A percentile compares a stretch with the other conserved stretches of the same genome.
Evolutionary conservation across 1,139 yeast genomes (phyloP).

Genomic region (Hyphopichia burtonii): DNA sequence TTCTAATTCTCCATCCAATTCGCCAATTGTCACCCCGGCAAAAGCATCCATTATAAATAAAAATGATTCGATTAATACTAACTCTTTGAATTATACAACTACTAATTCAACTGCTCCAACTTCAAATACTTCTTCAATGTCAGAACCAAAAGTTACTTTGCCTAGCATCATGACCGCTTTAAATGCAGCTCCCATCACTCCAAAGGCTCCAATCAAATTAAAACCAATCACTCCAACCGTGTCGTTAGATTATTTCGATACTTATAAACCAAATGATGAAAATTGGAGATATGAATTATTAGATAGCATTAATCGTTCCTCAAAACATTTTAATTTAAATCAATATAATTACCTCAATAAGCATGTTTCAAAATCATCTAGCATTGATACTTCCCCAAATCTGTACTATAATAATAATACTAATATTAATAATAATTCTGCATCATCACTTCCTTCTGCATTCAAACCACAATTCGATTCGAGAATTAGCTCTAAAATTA

Average conservation of each 20-base stretch:
- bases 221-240: constrained; percentile 44
- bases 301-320: constrained; percentile 35
- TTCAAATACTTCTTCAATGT: constrained; percentile 2
- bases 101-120: not conserved
- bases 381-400: not conserved
- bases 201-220: constrained; percentile 24
- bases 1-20: constrained; percentile 27
- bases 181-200: constrained; percentile 25
- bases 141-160: constrained; percentile 18
- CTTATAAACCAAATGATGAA: constrained; percentile 48
- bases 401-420: not conserved
- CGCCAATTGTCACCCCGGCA: constrained; percentile 18
- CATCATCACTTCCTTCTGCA: constrained; percentile 4
- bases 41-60: constrained; percentile 2
- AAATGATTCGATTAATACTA: constrained; percentile 2
- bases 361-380: constrained; percentile 9
- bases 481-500: constrained; percentile 36
- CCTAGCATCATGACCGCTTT: constrained; percentile 46
- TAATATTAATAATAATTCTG: not conserved
- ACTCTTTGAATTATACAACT: not conserved
- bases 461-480: constrained; percentile 43
- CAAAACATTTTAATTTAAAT: constrained; percentile 28
- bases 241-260: constrained; percentile 47
- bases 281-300: constrained; percentile 46
- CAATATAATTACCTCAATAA: constrained; percentile 31